Evolutionary conservation across 2,329 filamentous ascomycete genomes (phyloP), one percentile per base, ranked within the genome.

Genomic region (Nigrospora oryzae): DNA sequence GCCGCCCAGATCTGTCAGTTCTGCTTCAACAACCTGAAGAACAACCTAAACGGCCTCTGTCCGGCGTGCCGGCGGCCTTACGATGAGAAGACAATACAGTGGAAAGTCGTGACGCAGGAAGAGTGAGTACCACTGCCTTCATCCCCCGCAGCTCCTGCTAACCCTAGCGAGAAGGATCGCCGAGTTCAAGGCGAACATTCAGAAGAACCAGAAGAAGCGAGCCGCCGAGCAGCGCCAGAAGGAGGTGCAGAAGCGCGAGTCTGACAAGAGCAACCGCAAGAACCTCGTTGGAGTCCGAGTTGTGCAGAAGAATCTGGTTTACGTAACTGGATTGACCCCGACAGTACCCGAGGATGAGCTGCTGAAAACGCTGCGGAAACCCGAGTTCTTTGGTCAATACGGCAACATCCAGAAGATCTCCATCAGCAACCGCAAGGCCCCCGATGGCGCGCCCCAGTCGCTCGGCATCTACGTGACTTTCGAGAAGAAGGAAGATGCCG

Each of bases 391-490:
- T 58, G 93, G 93, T 6, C 93, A 98, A 64, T 98, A 98, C 62
- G 93, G 93, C 55, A 93, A 91, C 60, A 98, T 98, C 55, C 86
- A 95, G 61, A 98, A 98, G 66, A 97, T 98, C 46, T 95, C 95
- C 44, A 95, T 98, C 53, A 97, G 90, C 73, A 96, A 95, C 64
- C 81, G 89, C 36, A 95, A 95, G 64, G 88, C 76, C 48, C 76
- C 79, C 31, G 79, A 83, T 57, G 78, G 78, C 30, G 76, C 91
- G 50, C 86, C 89, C 53, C 86, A 93, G 56, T 94, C 90, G 0
- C 84, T 98, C 5, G 93, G 93, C 39, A 91, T 98, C 42, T 98
- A 98, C 60, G 93, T 98, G n/a, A 98, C 93, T 0, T 98, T 96
- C 62, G 86, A 93, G 54, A 84, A 80, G 51, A 95, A 95, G 61